Evolutionary conservation across 768 basidiomycete genomes (phyloP), one percentile per base, ranked within the genome.

Genomic region (Mycena alexandri): DNA sequence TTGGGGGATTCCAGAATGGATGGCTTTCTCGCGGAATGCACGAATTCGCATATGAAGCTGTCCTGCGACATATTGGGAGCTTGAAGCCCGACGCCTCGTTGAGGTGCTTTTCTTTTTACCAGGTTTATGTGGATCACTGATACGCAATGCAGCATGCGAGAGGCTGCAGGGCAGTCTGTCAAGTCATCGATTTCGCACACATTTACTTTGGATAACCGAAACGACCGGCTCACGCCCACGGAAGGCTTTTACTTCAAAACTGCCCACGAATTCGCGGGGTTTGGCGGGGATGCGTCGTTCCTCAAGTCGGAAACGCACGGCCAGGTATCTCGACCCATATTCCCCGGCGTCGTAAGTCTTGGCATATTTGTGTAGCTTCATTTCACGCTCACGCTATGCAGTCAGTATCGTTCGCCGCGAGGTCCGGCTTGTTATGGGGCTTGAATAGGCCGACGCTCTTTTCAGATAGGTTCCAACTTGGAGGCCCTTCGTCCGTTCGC

Each of bases 401-500:
- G 96, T 87, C 90, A 3, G 68, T 93, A 44, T 95, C 95, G 0
- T 80, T 97, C 16, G 86, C 92, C 4, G 89, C 89, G 2, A 84
- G 91, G 11, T 81, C 88, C 0, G 96, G 96, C 2, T 64, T 93
- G 25, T 79, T 99, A 13, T 87, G 87, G 75, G 87, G 90, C 52
- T 76, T 97, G 29, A 71, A 72, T 9, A 79, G 82, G 13, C 78
- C 82, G 14, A 84, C 86, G 9, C 84, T 89, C 24, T 92, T 94
- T 72, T 85, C 89, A 1, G 98, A 99, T 79, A 89, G 95, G 7
- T 95, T 95, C 77, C 96, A 97, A 70, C 85, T 98, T 0, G 98
- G 98, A 25, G 98, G 98, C 0, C 96, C 98, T 0, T 87, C 91
- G 9, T 94, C 89, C 59, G 84, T 99, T 0, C 84, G 98, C 7